Evolutionary conservation across 2,329 filamentous ascomycete species (phyloP), one percentile per base, ranked within the genome.

Genomic region (Epichloe scottii): DNA sequence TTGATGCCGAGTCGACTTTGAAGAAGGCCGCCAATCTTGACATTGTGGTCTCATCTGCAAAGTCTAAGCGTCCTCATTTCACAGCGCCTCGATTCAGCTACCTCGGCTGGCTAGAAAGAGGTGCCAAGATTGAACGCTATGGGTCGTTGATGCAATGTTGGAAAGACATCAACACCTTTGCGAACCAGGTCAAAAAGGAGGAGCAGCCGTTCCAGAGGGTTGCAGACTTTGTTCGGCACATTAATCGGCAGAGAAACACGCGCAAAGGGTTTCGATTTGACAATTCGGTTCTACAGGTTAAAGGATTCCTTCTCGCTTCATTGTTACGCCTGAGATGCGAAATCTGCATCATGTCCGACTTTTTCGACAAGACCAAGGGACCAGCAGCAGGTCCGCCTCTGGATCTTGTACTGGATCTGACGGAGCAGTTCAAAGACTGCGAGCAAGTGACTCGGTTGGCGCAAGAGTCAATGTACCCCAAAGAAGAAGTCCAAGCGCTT

Each of bases 141-240:
- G 26, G 26, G 11, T 34, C 3, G 5, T 19, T 48, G 26, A 34
- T 48, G 53, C 5, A 43, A 54, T 14, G 30, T 23, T 55, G 58
- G 54, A 48, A 30, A 3, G 38, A 46, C 4, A 53, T 60, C 2
- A 21, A 48, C 11, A 17, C 14, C 8, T 57, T 56, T 26, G 37
- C 52, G 3, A 46, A 44, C 0, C 57, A 66, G 33, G 69, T 76
- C 0, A 55, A 56, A 17, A 59, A 60, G 30, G 69, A 76, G 10
- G 74, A 78, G 55, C 73, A 78, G 55, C 74, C 75, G 0, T 75
- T 73, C 51, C 68, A 72, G 35, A 65, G 65, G 0, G 72, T 79
- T 1, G 66, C 67, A 5, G 62, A 74, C 37, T 62, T 73, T 4
- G 73, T 76, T 2, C 63, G 68, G 15, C 63, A 69, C 26, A 67